Base-by-base conservation (phyloP, 2,329 filamentous ascomycete species). In the Tolypocladium sp. region DNA sequence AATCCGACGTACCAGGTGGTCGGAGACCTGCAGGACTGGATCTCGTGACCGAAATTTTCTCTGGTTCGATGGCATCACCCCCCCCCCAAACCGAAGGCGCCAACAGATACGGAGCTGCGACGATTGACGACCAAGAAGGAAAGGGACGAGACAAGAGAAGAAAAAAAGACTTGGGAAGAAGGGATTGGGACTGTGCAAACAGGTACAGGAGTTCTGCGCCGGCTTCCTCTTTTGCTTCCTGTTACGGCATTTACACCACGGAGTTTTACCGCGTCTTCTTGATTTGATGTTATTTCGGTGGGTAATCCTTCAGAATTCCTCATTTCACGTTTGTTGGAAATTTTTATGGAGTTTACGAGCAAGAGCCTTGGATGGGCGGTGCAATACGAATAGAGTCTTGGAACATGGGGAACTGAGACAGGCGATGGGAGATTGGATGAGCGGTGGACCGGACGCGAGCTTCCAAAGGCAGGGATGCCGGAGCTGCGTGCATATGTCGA, bases 1-100 rank as follows among this genome's bases (percentile, higher is more conserved):
- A 77, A 77, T 60, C 73, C 74, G 40, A 77, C 74, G 22, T 77
- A 77, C 65, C 68, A 73, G 58, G 69, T 76, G 56, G 71, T 72
- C 59, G 73, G 73, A 52, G 74, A 76, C 63, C 61, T 77, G 64
- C 69, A 73, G 64, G 72, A 76, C 59, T 74, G 71, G 70, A 67
- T 71, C 59, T 64, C 65, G 42, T 70, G 68, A 60, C 63, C 61
- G 46, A 46, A 9, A 30, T 20, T 22, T 38, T 35, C 4, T 41
- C 33, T 41, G 49, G 17, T 22, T 35, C 25, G 30, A 44, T 37
- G 55, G 17, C 27, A 22, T 46, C 25, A 4, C 9, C 20, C 8
- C 15, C 6, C 25, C 41, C 22, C 22, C 8, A 3, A 13, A 12
- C 30, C 20, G 49, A n/a, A 52, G 30, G 12, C 27, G 27, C 49